A percentile compares a stretch with the other conserved stretches of the same genome.
These are phyloP conservation scores for Kokia cookei DNA, from an alignment of 441 rosid genomes.

Conservation along the genomic window DNA sequence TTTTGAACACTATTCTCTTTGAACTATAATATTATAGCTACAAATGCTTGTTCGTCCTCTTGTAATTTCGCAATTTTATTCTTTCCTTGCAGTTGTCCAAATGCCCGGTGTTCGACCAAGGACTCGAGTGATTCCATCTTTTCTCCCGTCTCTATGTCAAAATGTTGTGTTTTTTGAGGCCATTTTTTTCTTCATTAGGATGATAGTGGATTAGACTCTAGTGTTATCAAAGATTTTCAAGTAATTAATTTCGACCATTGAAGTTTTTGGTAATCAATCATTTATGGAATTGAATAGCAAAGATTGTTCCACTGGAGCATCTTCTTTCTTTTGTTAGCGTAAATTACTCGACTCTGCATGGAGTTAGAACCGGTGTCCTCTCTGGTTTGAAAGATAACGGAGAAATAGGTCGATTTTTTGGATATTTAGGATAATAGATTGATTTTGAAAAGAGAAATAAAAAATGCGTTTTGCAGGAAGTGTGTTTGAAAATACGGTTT, in stretches of 20 bases:
- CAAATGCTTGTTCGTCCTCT: not conserved
- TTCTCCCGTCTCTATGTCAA: not conserved
- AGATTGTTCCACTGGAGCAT: not conserved
- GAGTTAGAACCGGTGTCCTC: not conserved
- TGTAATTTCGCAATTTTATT: not conserved
- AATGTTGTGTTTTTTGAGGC: slow-evolving; percentile 10
- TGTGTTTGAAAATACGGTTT: too few species aligned
- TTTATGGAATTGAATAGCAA: not conserved
- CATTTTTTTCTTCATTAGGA: slow-evolving; percentile 5
- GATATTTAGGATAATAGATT: too few species aligned
- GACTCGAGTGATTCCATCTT: slow-evolving; percentile 1
- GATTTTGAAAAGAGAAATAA: too few species aligned
- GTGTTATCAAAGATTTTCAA: slow-evolving; percentile 5
- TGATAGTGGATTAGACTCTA: slow-evolving; percentile 14
- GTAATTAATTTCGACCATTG: not conserved
- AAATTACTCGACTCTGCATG: not conserved
- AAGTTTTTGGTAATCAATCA: not conserved
- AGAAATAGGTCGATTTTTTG: too few species aligned
- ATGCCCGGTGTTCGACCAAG: not conserved
- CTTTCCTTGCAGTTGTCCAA: slow-evolving; percentile 11
- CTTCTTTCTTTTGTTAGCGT: not conserved
- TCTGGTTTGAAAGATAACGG: too few species aligned
- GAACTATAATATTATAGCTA: not conserved
- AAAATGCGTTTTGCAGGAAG: too few species aligned
- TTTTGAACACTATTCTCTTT: not conserved